Evolutionary conservation across 768 basidiomycete species (phyloP).

Genomic region (Lentinula edodes): DNA sequence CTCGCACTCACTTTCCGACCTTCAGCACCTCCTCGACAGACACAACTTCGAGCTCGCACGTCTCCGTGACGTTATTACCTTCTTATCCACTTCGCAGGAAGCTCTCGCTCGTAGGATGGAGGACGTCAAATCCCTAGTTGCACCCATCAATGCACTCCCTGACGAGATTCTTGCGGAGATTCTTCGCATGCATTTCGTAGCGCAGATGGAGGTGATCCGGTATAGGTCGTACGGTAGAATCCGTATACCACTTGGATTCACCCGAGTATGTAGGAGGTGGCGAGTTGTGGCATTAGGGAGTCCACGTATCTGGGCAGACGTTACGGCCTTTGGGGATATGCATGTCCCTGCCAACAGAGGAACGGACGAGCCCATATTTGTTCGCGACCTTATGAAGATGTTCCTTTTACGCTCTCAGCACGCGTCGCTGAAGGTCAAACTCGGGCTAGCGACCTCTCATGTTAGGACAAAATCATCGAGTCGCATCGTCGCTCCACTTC

Average conservation of each 20-base stretch:
- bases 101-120: not conserved
- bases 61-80: not conserved
- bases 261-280: conserved; percentile 1
- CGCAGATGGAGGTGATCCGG: not conserved
- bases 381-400: not conserved
- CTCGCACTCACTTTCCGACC: not conserved
- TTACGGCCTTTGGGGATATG: conserved; percentile 1
- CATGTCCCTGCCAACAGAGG: not conserved
- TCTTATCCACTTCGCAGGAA: not conserved
- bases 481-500: not conserved
- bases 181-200: conserved; percentile 1
- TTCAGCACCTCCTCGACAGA: not conserved
- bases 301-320: not conserved
- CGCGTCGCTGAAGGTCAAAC: not conserved
- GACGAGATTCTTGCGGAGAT: not conserved
- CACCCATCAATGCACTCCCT: not conserved
- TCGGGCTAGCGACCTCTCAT: not conserved
- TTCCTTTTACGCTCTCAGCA: not conserved
- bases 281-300: not conserved
- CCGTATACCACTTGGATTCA: not conserved
- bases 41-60: not conserved
- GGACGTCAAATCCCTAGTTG: not conserved
- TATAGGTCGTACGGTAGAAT: not conserved
- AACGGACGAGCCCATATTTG: not conserved
- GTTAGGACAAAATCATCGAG: not conserved